Base-by-base conservation (phyloP, 2,329 filamentous ascomycete species). In the Claviceps purpurea region DNA sequence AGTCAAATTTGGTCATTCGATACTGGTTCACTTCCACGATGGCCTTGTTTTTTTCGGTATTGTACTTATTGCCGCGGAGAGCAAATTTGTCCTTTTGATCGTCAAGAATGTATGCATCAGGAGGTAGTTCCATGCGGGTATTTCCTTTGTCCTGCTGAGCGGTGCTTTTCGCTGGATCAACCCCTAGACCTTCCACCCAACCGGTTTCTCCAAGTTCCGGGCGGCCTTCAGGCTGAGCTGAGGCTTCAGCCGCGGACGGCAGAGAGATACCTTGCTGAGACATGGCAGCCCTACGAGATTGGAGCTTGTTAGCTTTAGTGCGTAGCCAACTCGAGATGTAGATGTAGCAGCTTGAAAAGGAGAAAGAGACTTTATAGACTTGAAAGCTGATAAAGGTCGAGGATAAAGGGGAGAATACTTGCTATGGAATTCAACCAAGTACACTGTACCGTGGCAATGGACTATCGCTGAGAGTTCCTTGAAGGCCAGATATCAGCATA, bases 21-120 rank as follows among this genome's bases (percentile, higher is more conserved):
- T 84, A 95, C 11, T 88, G 82, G 64, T 97, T 97, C 40, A 95
- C 69, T 0, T 73, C 66, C 1, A 88, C 59, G 0, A 67, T 61
- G 20, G 82, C 73, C 0, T 71, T 62, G 55, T 75, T 78, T 1
- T 82, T 84, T 7, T 72, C 70, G 0, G 67, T 75, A 55, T 82
- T 85, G 64, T 77, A 81, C 14, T 62, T 64, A 22, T 63, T 65
- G 0, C 60, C 62, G 1, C 68, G 63, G 34, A 67, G 56, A 7
- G 65, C 60, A 52, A 70, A 70, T 18, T 61, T 42, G 22, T 65
- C 64, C 58, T 68, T 68, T 42, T 62, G 57, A 4, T 57, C 61
- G 22, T 66, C 62, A 1, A 61, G 55, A 4, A 69, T 55, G 56
- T 76, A 84, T 0, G 79, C 79, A 58, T 81, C 78, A 0, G 78